Percentiles rank a stretch among this genome's conserved stretches.
Evolutionary conservation across 2,329 filamentous ascomycete species (phyloP).

Genomic region (Lecanicillium sp.): DNA sequence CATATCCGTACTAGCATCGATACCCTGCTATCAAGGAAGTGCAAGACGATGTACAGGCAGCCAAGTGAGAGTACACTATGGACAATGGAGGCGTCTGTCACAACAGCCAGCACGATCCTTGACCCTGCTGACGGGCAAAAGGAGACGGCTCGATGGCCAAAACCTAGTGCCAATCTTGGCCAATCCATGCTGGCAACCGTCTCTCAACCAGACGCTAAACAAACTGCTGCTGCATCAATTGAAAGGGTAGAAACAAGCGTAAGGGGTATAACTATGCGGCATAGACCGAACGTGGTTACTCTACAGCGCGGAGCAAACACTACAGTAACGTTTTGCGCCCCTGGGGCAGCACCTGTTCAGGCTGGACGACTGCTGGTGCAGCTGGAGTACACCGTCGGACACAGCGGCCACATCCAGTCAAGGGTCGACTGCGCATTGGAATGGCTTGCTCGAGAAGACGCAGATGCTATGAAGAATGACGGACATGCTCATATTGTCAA

Average conservation of each 20-base stretch:
- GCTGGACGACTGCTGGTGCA: not conserved
- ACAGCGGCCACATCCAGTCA: not conserved
- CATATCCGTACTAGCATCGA: not conserved
- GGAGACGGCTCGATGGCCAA: not conserved
- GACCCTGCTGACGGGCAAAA: not conserved
- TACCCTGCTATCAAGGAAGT: slow-evolving; percentile 1
- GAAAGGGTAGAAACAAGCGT: not conserved
- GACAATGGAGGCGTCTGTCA: slow-evolving; percentile 1
- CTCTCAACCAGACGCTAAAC: not conserved
- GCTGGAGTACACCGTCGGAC: not conserved
- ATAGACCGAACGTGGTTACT: slow-evolving; percentile 1
- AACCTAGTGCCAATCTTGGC: not conserved
- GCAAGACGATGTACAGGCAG: slow-evolving; percentile 1
- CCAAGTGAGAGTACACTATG: slow-evolving; percentile 2
- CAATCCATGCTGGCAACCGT: not conserved
- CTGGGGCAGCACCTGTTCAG: slow-evolving; percentile 1
- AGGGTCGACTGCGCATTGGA: not conserved
- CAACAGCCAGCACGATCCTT: not conserved
- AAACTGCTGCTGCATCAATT: not conserved
- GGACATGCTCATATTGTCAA: not conserved
- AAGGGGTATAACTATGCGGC: not conserved
- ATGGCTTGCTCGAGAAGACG: not conserved
- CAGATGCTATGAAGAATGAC: not conserved
- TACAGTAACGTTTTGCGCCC: not conserved
- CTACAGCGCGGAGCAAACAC: not conserved